phyloP scores from a whole-genome alignment of 106 monocot species.

The Dendrobium huoshanense region DNA sequence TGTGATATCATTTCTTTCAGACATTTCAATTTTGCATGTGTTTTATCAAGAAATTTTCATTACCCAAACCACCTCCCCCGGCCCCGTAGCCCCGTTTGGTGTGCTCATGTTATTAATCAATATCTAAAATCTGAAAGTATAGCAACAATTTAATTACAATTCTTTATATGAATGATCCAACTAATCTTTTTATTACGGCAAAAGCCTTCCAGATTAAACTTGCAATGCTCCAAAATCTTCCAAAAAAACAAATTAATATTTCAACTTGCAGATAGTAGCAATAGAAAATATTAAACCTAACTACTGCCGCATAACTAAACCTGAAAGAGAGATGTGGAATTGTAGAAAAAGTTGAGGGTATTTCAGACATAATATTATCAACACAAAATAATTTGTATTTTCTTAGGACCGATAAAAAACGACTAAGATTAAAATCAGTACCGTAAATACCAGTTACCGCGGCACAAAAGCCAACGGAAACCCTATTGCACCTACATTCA shows the following conservation, averaged over 20 bases:
- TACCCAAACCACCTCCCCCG: too few species aligned
- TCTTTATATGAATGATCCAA: not conserved
- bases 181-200: not conserved
- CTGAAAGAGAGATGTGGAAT: not conserved
- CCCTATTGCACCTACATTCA: not conserved
- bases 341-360: not conserved
- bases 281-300: not conserved
- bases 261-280: not conserved
- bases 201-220: not conserved
- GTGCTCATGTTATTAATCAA: not conserved
- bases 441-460: not conserved
- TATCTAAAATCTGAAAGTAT: not conserved
- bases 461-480: not conserved
- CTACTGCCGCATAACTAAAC: not conserved
- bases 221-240: not conserved
- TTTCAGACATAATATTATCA: not conserved
- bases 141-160: not conserved
- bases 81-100: too few species aligned
- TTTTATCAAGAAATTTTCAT: too few species aligned
- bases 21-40: too few species aligned
- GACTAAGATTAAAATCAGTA: not conserved
- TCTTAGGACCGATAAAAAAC: not conserved
- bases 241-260: not conserved
- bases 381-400: not conserved
- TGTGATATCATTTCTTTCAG: too few species aligned